Evolutionary conservation across 78 protist species (phyloP), one percentile per base, ranked within the genome.

Genomic region (Goniomonas avonlea): DNA sequence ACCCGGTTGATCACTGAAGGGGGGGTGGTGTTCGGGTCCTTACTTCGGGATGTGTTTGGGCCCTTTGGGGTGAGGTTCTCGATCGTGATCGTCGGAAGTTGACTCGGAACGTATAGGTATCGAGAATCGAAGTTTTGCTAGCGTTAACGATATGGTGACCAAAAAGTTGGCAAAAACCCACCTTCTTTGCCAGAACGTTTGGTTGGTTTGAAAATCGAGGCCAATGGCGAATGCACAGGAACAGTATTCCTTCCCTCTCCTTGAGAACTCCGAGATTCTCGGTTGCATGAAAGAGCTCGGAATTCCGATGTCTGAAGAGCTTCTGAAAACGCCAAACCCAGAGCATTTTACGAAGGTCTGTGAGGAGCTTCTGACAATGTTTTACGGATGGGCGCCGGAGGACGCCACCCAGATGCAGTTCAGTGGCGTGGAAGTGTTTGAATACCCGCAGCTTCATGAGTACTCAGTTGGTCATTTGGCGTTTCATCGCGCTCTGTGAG

Each of bases 351-450:
- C 45, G 43, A 17, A 43, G 1, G 71, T 63, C 25, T 37, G 32
- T 39, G 71, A 63, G 71, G 47, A 63, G 71, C 25, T 63, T 39
- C 71, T 63, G 17, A 43, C 32, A 8, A 8, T 63, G 13, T 63
- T 63, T 9, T 37, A 37, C 47, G 71, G 71, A 31, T 63, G 32
- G 47, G 37, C 47, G 5, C 47, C 71, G 21, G 71, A 63, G 27
- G 71, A 63, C n/a, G 9, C 32, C 25, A 5, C 71, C 4, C 71
- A 63, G 71, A 63, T 63, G 38, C 11, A 38, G 25, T 63, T 63
- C 71, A 63, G 71, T 43, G 71, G 71, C 11, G 37, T 63, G 50
- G 71, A 63, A 37, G 71, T 63, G 47, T 63, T 63, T 63, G 71
- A 63, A 37, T 43, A 63, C 43, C 71, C 71, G 1, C 47, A 63